These are phyloP conservation scores for Phyllachora maydis DNA, from an alignment of 2,329 filamentous ascomycete genomes.

Conservation along the genomic window DNA sequence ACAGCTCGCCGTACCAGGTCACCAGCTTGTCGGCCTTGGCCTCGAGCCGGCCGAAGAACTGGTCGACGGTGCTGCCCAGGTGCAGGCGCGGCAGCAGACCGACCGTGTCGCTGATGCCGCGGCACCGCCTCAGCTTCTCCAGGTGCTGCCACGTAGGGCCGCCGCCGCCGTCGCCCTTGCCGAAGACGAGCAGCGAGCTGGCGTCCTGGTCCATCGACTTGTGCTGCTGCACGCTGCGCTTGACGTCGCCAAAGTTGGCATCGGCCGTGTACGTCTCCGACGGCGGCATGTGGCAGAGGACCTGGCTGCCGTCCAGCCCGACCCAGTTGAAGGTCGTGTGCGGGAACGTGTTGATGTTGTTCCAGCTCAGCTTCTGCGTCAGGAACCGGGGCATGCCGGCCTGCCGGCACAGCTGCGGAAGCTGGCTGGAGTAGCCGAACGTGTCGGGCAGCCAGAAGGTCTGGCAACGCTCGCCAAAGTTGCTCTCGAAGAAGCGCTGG, in stretches of 20 bases:
- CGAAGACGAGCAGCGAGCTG: slow-evolving; percentile 80
- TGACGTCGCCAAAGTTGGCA: slow-evolving; percentile 87
- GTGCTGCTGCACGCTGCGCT: slow-evolving; percentile 73
- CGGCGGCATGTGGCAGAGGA: slow-evolving; percentile 94
- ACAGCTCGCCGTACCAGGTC: slow-evolving; percentile 96
- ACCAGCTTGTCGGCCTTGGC: slow-evolving; percentile 61
- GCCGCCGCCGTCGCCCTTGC: slow-evolving; percentile 89
- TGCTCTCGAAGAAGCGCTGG: slow-evolving; percentile 82
- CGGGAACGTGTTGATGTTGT: slow-evolving; percentile 98
- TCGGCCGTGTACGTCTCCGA: slow-evolving; percentile 89
- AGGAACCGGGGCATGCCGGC: slow-evolving; percentile 96
- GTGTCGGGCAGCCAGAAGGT: slow-evolving; percentile 98
- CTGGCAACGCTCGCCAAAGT: slow-evolving; percentile 70
- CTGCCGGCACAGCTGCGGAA: slow-evolving; percentile 80
- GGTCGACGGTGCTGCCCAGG: slow-evolving; percentile 76
- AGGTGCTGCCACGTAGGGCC: slow-evolving; percentile 87
- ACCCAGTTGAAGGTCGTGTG: slow-evolving; percentile 99
- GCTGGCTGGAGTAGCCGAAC: slow-evolving; percentile 88
- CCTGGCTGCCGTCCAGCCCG: slow-evolving; percentile 81
- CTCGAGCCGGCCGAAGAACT: slow-evolving; percentile 78
- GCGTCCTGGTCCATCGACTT: slow-evolving; percentile 90
- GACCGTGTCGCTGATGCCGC: slow-evolving; percentile 74
- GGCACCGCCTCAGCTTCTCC: slow-evolving; percentile 83
- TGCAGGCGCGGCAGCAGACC: slow-evolving; percentile 72
- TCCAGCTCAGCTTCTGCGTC: slow-evolving; percentile 98